Conservation (phyloP, 495 filamentous ascomycete species). For the Penicillium egyptiacum region DNA sequence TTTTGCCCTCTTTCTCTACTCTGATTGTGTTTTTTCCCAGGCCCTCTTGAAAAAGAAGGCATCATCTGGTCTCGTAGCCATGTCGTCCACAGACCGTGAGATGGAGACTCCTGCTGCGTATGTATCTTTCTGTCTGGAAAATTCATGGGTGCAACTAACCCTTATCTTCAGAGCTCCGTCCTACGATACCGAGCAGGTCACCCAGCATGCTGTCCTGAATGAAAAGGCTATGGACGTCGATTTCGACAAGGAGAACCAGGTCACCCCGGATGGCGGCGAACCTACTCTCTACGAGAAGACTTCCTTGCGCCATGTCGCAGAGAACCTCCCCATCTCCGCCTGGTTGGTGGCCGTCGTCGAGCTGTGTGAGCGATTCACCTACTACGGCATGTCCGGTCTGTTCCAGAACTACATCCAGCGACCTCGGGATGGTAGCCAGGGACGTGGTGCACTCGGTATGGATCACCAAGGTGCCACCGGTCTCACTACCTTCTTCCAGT, state of each 20-base stretch:
- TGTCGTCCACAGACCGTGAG: slow-evolving; percentile 38
- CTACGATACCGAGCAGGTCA: slow-evolving; percentile 18
- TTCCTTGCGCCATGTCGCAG: slow-evolving; percentile 53
- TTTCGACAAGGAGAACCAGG: slow-evolving; percentile 35
- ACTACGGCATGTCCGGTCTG: slow-evolving; percentile 58
- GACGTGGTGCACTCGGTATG: slow-evolving; percentile 57
- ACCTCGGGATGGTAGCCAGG: slow-evolving; percentile 45
- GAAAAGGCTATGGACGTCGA: slow-evolving; percentile 28
- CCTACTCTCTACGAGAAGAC: slow-evolving; percentile 55
- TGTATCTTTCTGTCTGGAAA: slow-evolving; percentile 18
- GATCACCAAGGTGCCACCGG: slow-evolving; percentile 56
- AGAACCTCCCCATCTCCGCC: slow-evolving; percentile 55
- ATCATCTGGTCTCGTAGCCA: slow-evolving; percentile 20
- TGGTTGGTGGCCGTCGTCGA: slow-evolving; percentile 64
- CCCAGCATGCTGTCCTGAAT: slow-evolving; percentile 26
- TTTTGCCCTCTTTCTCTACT: slow-evolving; percentile 3
- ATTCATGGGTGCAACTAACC: slow-evolving; percentile 7
- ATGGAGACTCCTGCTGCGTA: slow-evolving; percentile 35
- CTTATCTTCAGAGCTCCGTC: slow-evolving; percentile 6
- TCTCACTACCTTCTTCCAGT: slow-evolving; percentile 61
- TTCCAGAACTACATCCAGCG: slow-evolving; percentile 62
- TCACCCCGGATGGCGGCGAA: slow-evolving; percentile 49
- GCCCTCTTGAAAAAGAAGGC: slow-evolving; percentile 13
- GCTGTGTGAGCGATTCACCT: slow-evolving; percentile 66
- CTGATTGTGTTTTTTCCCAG: slow-evolving; percentile 5